phyloP scores from a whole-genome alignment of 1,139 yeast genomes.

The Geotrichum fermentans region DNA sequence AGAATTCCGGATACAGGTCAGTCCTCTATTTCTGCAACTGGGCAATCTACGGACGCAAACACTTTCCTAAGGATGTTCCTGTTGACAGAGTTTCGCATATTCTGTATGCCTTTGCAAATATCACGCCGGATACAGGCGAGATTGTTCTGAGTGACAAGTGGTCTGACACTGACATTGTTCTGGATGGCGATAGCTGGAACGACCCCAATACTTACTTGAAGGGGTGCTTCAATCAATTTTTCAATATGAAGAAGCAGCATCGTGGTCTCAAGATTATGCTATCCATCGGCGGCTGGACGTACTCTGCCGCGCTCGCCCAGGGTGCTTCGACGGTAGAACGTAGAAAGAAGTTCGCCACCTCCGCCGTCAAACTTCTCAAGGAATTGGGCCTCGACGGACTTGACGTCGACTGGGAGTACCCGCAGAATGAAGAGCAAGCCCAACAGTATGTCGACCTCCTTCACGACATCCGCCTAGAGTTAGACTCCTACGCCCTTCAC shows the following conservation, averaged over 20 bases:
- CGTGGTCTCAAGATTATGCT: conserved; percentile 56
- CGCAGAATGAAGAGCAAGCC: conserved; percentile 49
- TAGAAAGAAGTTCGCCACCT: conserved; percentile 47
- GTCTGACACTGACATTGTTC: conserved; percentile 48
- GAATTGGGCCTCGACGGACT: conserved; percentile 78
- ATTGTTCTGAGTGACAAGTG: conserved; percentile 57
- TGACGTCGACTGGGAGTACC: conserved; percentile 95
- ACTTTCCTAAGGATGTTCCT: conserved; percentile 65
- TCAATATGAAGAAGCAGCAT: conserved; percentile 45
- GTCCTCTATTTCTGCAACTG: conserved; percentile 43
- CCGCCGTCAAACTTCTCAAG: conserved; percentile 47
- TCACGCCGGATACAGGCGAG: conserved; percentile 52
- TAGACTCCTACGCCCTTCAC: conserved; percentile 41
- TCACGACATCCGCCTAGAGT: conserved; percentile 39
- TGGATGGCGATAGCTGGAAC: conserved; percentile 25
- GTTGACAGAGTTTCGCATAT: conserved; percentile 55
- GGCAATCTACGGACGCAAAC: conserved; percentile 66
- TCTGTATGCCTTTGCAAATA: conserved; percentile 69
- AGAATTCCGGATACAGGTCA: conserved; percentile 22
- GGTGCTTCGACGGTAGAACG: conserved; percentile 42
- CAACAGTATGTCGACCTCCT: conserved; percentile 46
- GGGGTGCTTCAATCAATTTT: conserved; percentile 58
- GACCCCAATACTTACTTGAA: conserved; percentile 23
- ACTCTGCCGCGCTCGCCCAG: conserved; percentile 48
- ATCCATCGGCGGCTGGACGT: conserved; percentile 90